Evolutionary conservation across 208 protist species (phyloP), one percentile per base, ranked within the genome.

Genomic region (Acanthamoeba sp.): DNA sequence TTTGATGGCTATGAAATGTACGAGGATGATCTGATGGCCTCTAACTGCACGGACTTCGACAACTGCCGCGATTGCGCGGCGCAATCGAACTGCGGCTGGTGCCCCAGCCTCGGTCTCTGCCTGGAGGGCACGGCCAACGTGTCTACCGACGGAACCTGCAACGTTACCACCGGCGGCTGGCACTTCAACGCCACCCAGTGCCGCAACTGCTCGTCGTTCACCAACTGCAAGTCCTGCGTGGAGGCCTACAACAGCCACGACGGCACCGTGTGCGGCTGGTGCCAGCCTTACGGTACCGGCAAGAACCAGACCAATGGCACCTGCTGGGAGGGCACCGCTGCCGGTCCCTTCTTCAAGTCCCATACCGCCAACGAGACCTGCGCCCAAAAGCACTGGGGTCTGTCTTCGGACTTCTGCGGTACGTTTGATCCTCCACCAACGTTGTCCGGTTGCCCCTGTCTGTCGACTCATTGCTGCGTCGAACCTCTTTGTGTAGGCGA

Each of bases 121-220:
- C 71, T 80, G 6, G 40, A 80, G 38, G 71, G 71, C 32, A 76
- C 66, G 62, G 36, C 24, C 38, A 45, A 80, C 71, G 34, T 27
- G 40, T 80, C 71, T 27, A n/a, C 71, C 24, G 36, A 80, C 71
- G 71, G 71, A 4, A 34, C 40, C 38, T 80, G 71, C 36, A 80
- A 80, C 71, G 71, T 69, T 14, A 69, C 71, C 10, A 40, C 29
- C 40, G 38, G 40, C 36, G 71, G 71, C 40, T 80, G 71, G 71
- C 71, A 80, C 71, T 80, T 50, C 71, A 80, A 80, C 36, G 71
- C 29, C 34, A 50, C 71, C 24, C 36, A 80, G 6, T 80, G 71
- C 71, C 71, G 71, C 40, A 80, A 80, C 71, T 80, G 71, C 71
- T 80, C 71, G 71, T 40, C 71, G 71, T 80, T 80, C 71, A 80